Evolutionary conservation across 345 rosid genomes (phyloP), one percentile per base, ranked within the genome.

Genomic region (Linum trigynum): DNA sequence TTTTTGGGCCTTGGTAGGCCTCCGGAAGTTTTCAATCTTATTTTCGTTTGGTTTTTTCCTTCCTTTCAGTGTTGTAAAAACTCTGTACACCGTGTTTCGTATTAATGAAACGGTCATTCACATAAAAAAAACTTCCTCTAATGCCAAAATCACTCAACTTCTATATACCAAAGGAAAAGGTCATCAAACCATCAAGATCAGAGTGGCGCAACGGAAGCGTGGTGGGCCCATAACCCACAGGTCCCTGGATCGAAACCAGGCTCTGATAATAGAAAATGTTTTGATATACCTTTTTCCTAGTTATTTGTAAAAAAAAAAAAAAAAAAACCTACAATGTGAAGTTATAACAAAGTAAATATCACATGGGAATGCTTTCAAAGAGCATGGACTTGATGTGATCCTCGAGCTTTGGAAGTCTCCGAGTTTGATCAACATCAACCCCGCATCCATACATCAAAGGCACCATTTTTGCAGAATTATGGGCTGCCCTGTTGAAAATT

Each of bases 181-280:
- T 23, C 32, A 23, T 23, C 32, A 23, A 23, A 23, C 32, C 32
- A 23, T 23, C 32, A 23, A 1, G 32, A 71, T 72, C 72, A 68
- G 72, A 71, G 78, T 67, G 72, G 72, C 75, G 78, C 78, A 71
- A 72, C 78, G 78, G 78, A 71, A 75, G 72, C 64, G 75, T 67
- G 64, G 78, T 59, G 74, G 78, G 78, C 72, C 73, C 77, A 74
- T 74, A 74, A 74, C 73, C 77, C 70, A 65, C 77, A 74, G 77
- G 77, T 74, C 77, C 77, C 71, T 51, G 71, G 77, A 74, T 69
- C 77, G 77, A 74, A 69, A 69, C 74, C 71, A 51, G 74, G 77
- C 71, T 74, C 74, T 74, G 74, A 74, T 74, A 69, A 1, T 23
- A 23, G 32, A 23, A 23, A 23, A 23, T 23, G 1, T 23, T 23